Evolutionary conservation across 1,284 basidiomycete genomes (phyloP).

Genomic region (Caloboletus firmus): DNA sequence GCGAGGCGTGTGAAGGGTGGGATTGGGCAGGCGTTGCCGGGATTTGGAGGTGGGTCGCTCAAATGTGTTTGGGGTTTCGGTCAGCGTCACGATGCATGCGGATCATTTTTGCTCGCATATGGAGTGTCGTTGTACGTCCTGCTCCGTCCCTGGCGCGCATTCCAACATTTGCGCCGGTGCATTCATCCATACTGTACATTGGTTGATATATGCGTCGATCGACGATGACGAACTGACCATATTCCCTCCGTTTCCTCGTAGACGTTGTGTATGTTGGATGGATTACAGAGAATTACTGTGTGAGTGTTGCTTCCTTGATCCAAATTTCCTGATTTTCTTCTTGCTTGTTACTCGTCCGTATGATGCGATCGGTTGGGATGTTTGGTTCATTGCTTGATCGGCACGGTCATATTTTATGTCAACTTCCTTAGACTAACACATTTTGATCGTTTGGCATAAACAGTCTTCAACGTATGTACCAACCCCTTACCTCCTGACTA

Average conservation of each 20-base stretch:
- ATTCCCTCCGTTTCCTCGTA: slow-evolving; percentile 20
- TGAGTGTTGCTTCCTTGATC: slow-evolving; percentile 30
- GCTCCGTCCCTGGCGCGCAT: too few species aligned
- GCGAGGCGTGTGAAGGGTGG: slow-evolving; percentile 42
- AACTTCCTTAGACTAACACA: neutral
- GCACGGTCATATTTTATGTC: neutral
- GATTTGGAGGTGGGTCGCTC: slow-evolving; percentile 48
- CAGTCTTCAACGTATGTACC: slow-evolving; percentile 26
- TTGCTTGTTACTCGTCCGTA: neutral
- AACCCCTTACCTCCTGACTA: neutral
- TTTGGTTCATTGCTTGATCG: neutral
- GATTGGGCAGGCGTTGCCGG: slow-evolving; percentile 61
- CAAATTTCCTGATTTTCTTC: neutral
- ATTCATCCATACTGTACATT: too few species aligned
- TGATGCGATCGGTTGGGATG: too few species aligned
- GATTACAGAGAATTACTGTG: slow-evolving; percentile 54
- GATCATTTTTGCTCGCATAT: neutral
- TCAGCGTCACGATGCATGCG: neutral
- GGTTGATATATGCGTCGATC: too few species aligned
- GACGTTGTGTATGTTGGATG: slow-evolving; percentile 58
- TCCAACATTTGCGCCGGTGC: neutral
- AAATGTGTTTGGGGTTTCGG: neutral
- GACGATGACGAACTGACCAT: slow-evolving; percentile 9
- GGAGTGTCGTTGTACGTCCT: neutral
- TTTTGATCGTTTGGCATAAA: neutral